Conservation (phyloP, 495 filamentous ascomycete species). For the Articulospora tetracladia region DNA sequence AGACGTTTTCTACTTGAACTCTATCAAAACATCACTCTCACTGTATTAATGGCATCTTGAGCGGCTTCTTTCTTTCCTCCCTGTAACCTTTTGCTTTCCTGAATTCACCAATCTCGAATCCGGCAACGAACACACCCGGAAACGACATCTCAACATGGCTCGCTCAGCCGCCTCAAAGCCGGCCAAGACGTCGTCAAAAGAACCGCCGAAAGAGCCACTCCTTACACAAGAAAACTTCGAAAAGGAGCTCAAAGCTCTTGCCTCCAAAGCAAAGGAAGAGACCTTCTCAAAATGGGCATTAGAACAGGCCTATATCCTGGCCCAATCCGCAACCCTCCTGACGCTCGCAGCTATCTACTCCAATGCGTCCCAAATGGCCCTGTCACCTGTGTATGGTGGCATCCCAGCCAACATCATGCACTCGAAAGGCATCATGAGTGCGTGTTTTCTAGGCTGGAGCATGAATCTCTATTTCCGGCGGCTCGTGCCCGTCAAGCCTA, state of each 20-base stretch:
- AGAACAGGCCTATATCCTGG: slow-evolving; percentile 20
- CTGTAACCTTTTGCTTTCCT: background rate
- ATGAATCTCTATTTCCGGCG: slow-evolving; percentile 45
- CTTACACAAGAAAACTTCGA: slow-evolving; percentile 45
- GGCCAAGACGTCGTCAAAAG: slow-evolving; percentile 7
- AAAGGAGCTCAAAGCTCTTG: slow-evolving; percentile 43
- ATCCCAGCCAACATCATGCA: slow-evolving; percentile 73
- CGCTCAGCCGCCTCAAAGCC: slow-evolving; percentile 8
- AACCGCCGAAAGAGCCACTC: slow-evolving; percentile 9
- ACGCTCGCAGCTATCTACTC: slow-evolving; percentile 69
- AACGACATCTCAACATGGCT: slow-evolving; percentile 5
- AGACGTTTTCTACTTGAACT: background rate
- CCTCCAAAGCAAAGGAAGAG: slow-evolving; percentile 45
- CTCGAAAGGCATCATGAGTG: slow-evolving; percentile 55
- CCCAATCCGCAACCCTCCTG: slow-evolving; percentile 47
- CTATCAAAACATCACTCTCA: background rate
- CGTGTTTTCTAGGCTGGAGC: slow-evolving; percentile 60
- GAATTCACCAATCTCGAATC: background rate
- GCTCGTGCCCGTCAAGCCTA: slow-evolving; percentile 34
- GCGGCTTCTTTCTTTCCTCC: background rate
- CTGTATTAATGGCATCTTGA: background rate
- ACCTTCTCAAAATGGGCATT: slow-evolving; percentile 31
- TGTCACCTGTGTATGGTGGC: slow-evolving; percentile 84
- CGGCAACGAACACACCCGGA: background rate
- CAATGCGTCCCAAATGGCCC: slow-evolving; percentile 65